phyloP scores from a whole-genome alignment of 2,329 filamentous ascomycete genomes.

The Aspergillus sclerotialis region DNA sequence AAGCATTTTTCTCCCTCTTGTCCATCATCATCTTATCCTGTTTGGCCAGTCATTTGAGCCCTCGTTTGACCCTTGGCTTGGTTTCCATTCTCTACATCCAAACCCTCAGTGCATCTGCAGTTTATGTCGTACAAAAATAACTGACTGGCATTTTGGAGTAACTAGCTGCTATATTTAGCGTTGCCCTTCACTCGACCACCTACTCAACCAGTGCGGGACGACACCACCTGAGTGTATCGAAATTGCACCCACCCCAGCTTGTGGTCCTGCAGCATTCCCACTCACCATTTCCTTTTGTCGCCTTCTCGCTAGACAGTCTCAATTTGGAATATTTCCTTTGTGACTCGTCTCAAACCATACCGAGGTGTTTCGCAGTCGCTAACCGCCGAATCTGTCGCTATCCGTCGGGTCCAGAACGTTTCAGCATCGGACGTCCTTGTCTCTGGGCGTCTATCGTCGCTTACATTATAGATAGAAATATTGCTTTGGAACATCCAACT shows the following conservation, averaged over 20 bases:
- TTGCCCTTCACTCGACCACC: conserved; percentile 13
- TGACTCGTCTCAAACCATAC: background rate
- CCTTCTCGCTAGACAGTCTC: background rate
- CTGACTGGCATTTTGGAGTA: conserved; percentile 6
- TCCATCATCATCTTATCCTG: no score
- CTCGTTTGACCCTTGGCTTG: no score
- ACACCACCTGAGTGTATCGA: conserved; percentile 3
- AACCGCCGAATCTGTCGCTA: background rate
- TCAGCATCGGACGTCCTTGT: conserved; percentile 4
- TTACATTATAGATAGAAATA: background rate
- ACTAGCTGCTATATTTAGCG: conserved; percentile 31
- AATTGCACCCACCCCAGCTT: no score
- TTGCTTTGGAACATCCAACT: background rate
- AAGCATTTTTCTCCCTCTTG: conserved; percentile 12
- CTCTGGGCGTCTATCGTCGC: conserved; percentile 7
- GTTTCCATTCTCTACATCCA: no score
- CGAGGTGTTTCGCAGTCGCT: background rate
- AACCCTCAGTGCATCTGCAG: background rate
- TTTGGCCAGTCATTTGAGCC: no score
- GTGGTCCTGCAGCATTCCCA: no score
- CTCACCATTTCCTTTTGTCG: no score
- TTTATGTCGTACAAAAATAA: background rate
- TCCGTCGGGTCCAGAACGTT: background rate
- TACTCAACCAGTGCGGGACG: conserved; percentile 12
- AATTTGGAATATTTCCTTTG: background rate